Evolutionary conservation across 345 rosid species (phyloP), one percentile per base, ranked within the genome.

Genomic region (Passiflora organensis): DNA sequence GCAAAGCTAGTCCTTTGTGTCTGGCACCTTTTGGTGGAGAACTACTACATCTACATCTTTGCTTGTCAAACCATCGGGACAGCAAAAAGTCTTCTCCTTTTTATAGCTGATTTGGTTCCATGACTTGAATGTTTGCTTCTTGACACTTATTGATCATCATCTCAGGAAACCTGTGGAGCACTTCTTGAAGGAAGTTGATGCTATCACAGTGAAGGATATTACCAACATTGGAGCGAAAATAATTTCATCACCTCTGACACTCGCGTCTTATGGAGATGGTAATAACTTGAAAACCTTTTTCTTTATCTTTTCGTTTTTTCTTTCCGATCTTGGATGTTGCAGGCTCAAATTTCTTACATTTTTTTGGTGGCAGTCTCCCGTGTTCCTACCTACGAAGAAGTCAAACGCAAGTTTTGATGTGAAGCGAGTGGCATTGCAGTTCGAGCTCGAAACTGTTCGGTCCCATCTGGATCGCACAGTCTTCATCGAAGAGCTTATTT

Each of bases 251-350:
- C 94, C 95, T 56, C 76, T 93, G 53, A 81, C 97, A 55, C 81
- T 93, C 87, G 96, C 89, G 24, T 76, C 89, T 19, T 80, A 80
- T 4, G 95, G 97, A 17, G 95, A 93, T 55, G 96, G 99, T 93
- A 81, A 68, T 56, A 4, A 6, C 32, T 15, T 21, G n/a, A n/a
- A n/a, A n/a, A n/a, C 4, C n/a, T 25, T 34, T 13, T 25, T 21
- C 13, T 14, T 20, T 13, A 32, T 41, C 24, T 5, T 16, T 37
- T 3, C 13, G 9, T 32, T 20, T 12, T 20, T 32, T 20, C 2
- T 12, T 18, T n/a, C 1, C 17, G 9, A n/a, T 34, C 8, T 28
- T 28, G n/a, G 8, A 25, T 46, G 11, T 47, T 15, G 22, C n/a
- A 24, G 13, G 18, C 36, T 16, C 25, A 4, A 15, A 20, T n/a